These are phyloP conservation scores for Scedosporium apiospermum DNA, from an alignment of 2,329 filamentous ascomycete genomes.

Conservation along the genomic window DNA sequence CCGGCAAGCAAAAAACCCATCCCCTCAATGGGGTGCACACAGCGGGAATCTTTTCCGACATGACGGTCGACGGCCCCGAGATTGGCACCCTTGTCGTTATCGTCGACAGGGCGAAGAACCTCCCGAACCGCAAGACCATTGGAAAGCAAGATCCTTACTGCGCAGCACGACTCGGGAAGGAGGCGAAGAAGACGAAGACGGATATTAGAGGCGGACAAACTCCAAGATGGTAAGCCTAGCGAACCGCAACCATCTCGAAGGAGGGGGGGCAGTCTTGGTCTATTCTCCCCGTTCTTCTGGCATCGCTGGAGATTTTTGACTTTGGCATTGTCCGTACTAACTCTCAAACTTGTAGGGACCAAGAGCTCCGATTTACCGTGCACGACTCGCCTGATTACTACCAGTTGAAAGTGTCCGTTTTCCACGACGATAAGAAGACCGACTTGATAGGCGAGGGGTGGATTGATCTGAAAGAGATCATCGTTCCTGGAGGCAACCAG, in stretches of 20 bases:
- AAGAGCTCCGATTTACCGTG: conserved; percentile 90
- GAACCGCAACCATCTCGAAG: neutral
- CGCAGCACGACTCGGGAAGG: conserved; percentile 85
- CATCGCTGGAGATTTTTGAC: neutral
- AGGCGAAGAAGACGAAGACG: conserved; percentile 93
- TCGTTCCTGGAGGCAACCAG: conserved; percentile 83
- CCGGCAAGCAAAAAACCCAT: neutral
- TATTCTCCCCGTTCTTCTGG: too few relatives aligned
- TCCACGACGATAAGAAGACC: conserved; percentile 97
- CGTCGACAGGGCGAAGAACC: conserved; percentile 90
- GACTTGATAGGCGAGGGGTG: conserved; percentile 93
- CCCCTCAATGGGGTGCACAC: conserved; percentile 46
- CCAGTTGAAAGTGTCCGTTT: conserved; percentile 88
- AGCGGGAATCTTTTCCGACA: conserved; percentile 88
- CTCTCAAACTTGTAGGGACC: conserved; percentile 57
- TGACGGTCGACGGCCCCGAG: conserved; percentile 82
- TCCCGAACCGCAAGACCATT: conserved; percentile 94
- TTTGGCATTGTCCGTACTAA: neutral
- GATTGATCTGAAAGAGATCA: conserved; percentile 72
- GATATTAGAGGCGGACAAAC: conserved; percentile 93
- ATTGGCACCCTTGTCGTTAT: conserved; percentile 91
- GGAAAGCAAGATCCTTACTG: conserved; percentile 98
- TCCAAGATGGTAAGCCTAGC: conserved; percentile 67
- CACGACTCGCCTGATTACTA: conserved; percentile 96
- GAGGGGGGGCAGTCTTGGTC: neutral